Evolutionary conservation across 441 rosid genomes (phyloP).

Genomic region (Dalechampia spathulata): DNA sequence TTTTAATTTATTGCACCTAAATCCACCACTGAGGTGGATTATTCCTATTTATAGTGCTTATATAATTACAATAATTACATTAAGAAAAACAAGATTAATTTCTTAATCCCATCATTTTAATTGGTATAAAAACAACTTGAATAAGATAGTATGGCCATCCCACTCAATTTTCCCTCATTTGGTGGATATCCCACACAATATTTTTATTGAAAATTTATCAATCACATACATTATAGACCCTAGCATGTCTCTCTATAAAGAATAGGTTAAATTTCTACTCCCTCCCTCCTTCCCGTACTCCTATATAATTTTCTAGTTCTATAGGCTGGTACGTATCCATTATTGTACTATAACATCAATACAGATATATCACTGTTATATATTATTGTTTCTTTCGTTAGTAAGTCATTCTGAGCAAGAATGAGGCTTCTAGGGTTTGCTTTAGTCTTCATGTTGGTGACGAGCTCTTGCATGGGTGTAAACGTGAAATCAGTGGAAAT

Average conservation of each 20-base stretch:
- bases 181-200: slow-evolving; percentile 22
- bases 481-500: slow-evolving; percentile 1
- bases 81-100: slow-evolving; percentile 7
- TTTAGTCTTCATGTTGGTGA: slow-evolving; percentile 16
- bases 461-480: slow-evolving; percentile 23
- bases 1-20: slow-evolving; percentile 11
- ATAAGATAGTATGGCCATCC: slow-evolving; percentile 11
- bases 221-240: slow-evolving; percentile 6
- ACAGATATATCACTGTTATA: too few relatives aligned
- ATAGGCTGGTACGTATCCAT: not conserved
- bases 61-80: not conserved
- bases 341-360: not conserved
- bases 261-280: not conserved
- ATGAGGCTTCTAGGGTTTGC: slow-evolving; percentile 20
- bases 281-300: not conserved
- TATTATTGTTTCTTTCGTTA: too few relatives aligned
- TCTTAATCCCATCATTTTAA: slow-evolving; percentile 15
- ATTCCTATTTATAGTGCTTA: slow-evolving; percentile 24
- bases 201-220: not conserved
- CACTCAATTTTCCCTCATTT: slow-evolving; percentile 23
- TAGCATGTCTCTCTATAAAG: not conserved
- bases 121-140: not conserved
- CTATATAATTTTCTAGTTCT: not conserved
- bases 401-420: not conserved
- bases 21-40: slow-evolving; percentile 21